Evolutionary conservation across 495 filamentous ascomycete species (phyloP), one percentile per base, ranked within the genome.

Genomic region (Talaromyces borbonicus): DNA sequence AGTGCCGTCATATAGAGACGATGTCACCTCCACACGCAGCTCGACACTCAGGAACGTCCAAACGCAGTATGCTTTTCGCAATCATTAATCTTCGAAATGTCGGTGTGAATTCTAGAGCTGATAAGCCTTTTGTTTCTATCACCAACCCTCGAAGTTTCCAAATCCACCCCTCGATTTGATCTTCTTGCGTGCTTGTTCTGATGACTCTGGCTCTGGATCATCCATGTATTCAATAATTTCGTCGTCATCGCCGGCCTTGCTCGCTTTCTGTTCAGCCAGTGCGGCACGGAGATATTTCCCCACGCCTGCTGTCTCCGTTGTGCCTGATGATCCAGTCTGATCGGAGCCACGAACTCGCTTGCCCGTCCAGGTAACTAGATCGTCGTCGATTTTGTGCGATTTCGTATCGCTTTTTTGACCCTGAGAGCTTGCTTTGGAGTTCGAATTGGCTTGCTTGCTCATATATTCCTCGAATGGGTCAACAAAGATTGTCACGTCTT

Each of bases 381-480:
- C 90, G 53, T 96, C 89, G 41, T 83, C 86, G 3, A 76, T 81
- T 1, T 80, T 73, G 36, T 63, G 60, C 23, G 56, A 53, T 44
- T 63, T 52, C 7, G 61, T 56, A 1, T 72, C 56, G 38, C 68
- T 51, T 24, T 56, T 50, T 30, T 54, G 54, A 5, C 72, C 49
- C 66, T 71, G 44, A 46, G 61, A 52, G 61, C 69, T 56, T 58
- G 55, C 50, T 70, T 72, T 63, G 61, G 70, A 42, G n/a, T 73
- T 75, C 43, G 73, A 72, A 35, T 67, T 63, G 46, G 75, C 69
- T 25, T 71, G 74, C 26, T 59, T 40, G 27, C 15, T 49, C 30
- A 72, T 51, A 57, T 90, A 97, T 62, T 95, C 92, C 54, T 94
- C 87, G 61, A 99, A 99, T 1, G 90, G 90, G 62, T 99, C 92